Evolutionary conservation across 2,329 filamentous ascomycete species (phyloP), one percentile per base, ranked within the genome.

Genomic region (Ceratocystis eucalypticola): DNA sequence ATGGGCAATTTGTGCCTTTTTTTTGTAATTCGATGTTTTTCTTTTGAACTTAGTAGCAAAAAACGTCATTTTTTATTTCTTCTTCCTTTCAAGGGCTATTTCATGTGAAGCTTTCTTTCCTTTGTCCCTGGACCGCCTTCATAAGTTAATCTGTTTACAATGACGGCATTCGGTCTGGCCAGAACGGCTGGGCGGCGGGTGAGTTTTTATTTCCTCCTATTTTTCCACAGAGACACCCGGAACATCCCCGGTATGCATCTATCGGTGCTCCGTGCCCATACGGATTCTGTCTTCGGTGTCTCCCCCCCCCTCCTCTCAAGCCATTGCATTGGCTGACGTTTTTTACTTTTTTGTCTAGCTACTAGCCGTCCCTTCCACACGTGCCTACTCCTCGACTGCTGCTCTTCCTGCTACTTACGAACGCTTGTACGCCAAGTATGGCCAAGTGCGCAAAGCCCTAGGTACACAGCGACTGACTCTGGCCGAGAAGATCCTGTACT

Each of bases 401-500:
- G 73, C 76, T 12, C 77, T 82, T 53, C 79, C 82, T 20, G 89
- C 91, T 61, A 89, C 89, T 33, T 96, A 96, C 77, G 81, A 87
- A 71, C 91, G 87, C 76, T 88, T 96, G 64, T 82, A 92, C 74
- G 82, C 82, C 72, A 89, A 87, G 71, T 87, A 96, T 69, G 80
- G 84, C 69, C 81, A 91, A 73, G 92, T 96, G 41, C 82, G 83
- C 65, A 82, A 83, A 65, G 84, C 96, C 8, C 82, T 96, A 44
- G 88, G 87, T 62, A 72, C 77, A 67, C 78, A 80, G 70, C 79
- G 80, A 66, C 84, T 99, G 68, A 96, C 93, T 1, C 84, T 99
- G 67, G 91, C 94, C 69, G 94, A 99, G 78, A 99, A 99, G 83
- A 96, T 99, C 72, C 83, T 99, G 67, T 99, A 97, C 80, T 91